Evolutionary conservation across 257 asterid genomes (phyloP).

Genomic region (Scutellaria baicalensis): DNA sequence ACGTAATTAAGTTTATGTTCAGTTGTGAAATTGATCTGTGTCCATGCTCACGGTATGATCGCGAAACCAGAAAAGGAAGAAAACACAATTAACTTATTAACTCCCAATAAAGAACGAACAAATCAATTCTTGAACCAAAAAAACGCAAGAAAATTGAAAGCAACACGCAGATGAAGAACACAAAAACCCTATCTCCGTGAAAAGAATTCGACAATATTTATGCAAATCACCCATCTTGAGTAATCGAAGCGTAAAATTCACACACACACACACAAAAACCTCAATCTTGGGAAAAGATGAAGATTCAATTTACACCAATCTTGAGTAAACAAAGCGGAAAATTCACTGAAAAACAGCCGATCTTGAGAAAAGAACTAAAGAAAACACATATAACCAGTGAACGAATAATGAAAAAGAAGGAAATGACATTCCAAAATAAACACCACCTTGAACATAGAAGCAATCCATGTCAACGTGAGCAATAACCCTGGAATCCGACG

Average conservation of each 20-base stretch:
- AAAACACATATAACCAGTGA: no score
- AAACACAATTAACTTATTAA: neutral
- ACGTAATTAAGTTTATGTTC: neutral
- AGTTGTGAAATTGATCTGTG: neutral
- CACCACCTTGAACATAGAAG: constrained; percentile 84
- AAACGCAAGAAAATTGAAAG: neutral
- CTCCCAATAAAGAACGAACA: neutral
- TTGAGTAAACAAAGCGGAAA: no score
- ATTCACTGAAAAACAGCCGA: no score
- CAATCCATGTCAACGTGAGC: constrained; percentile 98
- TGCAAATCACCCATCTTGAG: no score
- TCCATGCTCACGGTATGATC: neutral
- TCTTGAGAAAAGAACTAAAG: neutral
- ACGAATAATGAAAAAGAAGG: neutral
- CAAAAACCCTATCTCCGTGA: neutral
- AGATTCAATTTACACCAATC: no score
- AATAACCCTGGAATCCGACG: constrained; percentile 74
- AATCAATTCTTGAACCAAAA: neutral
- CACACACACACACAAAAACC: no score
- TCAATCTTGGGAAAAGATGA: no score
- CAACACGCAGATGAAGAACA: neutral
- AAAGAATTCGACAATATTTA: no score
- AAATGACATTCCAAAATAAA: neutral
- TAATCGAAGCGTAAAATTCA: no score
- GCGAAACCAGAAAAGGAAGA: neutral